These are phyloP conservation scores for Wickerhamiella spandovensis DNA, from an alignment of 805 yeast species.

Conservation along the genomic window DNA sequence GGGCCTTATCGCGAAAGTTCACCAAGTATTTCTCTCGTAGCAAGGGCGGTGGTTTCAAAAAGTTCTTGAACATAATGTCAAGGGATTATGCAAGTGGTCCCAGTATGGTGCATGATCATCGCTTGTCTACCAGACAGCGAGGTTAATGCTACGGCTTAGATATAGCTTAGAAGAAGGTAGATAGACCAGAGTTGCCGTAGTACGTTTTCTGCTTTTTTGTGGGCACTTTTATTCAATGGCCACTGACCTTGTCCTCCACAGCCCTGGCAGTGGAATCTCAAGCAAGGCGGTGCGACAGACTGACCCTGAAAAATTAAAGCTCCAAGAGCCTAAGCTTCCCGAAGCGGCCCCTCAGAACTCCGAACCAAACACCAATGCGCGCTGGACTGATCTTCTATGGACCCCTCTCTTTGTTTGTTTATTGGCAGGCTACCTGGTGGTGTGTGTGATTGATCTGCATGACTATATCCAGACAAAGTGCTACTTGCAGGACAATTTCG, in stretches of 20 bases:
- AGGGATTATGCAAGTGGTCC: not conserved
- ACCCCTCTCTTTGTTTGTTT: constrained; percentile 25
- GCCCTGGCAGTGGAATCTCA: no score
- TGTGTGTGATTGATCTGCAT: constrained; percentile 55
- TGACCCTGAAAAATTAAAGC: not conserved
- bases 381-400: constrained; percentile 15
- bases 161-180: no score
- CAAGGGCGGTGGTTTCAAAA: constrained; percentile 8
- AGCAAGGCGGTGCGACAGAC: no score
- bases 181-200: no score
- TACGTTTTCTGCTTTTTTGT: no score
- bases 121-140: no score
- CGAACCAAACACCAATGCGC: not conserved
- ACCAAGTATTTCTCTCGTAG: constrained; percentile 33
- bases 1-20: constrained; percentile 39
- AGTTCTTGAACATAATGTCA: constrained; percentile 4
- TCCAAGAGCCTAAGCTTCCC: not conserved
- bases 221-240: no score
- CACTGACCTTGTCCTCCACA: not conserved
- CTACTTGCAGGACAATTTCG: constrained; percentile 50
- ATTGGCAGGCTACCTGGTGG: constrained; percentile 52
- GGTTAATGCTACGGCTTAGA: no score
- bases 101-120: not conserved
- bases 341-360: no score
- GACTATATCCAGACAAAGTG: constrained; percentile 46